Evolutionary conservation across 257 asterid species (phyloP), one percentile per base, ranked within the genome.

Genomic region (Gentiana macrophylla): DNA sequence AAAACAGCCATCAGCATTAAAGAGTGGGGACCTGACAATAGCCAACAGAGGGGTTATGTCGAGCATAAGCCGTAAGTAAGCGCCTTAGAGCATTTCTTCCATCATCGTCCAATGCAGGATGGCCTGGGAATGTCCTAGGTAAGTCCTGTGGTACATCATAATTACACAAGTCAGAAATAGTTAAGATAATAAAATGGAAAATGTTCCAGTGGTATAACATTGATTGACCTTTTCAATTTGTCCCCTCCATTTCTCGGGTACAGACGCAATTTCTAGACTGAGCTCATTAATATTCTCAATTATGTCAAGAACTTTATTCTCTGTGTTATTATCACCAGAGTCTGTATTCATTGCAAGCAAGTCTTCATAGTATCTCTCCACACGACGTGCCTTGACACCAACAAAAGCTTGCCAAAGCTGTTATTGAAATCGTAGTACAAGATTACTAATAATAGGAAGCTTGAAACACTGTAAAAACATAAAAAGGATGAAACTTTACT

Each of bases 351-450:
- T 66, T 50, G 80, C 75, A 53, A 89, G 95, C 75, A 89, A 72
- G 51, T 77, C 69, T 54, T 72, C 72, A 64, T 89, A 89, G 74
- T 89, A 89, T n/a, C 78, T 78, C 62, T 86, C 97, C 76, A 70
- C 82, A 53, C 78, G 78, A 37, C 93, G 92, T 43, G 74, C 72
- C 73, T 66, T 79, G 55, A 79, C 92, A 59, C 89, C 95, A 65
- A 86, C 89, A 80, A 89, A 89, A 61, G 97, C 94, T 80, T 89
- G 97, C 97, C 97, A 89, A 72, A 89, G 80, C 97, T 89, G 86
- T 43, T 57, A 71, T 50, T 11, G 15, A 68, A 60, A 24, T 24
- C 52, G 46, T n/a, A 55, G 52, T 41, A 64, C 12, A 57, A 59
- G 58, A 37, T 35, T 45, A 35, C 50, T n/a, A 38, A 55, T 35